Evolutionary conservation across 1,284 basidiomycete species (phyloP).

Genomic region (Fomitiporia mediterranea): DNA sequence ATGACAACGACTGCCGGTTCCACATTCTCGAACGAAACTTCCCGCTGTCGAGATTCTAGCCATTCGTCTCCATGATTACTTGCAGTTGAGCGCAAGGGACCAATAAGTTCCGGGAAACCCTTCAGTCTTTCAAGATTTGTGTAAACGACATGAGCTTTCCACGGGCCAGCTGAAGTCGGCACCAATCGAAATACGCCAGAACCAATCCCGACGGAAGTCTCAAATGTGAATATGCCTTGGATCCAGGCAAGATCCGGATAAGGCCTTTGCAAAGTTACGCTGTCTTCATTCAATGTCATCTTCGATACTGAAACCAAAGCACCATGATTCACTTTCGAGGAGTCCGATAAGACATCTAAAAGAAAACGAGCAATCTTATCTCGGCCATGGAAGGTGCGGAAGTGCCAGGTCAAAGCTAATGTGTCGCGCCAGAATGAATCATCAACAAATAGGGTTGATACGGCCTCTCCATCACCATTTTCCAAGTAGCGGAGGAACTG

Average conservation of each 20-base stretch:
- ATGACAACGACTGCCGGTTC: constrained; percentile 50
- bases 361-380: constrained; percentile 24
- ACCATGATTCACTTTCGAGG: constrained; percentile 1
- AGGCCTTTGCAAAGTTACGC: constrained; percentile 22
- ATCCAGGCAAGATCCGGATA: constrained; percentile 33
- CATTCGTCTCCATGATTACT: constrained; percentile 39
- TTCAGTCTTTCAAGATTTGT: constrained; percentile 58
- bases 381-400: constrained; percentile 32
- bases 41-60: constrained; percentile 35
- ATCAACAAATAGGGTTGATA: constrained; percentile 20
- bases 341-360: constrained; percentile 22
- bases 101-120: constrained; percentile 43
- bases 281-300: constrained; percentile 11
- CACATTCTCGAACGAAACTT: constrained; percentile 35
- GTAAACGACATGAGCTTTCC: constrained; percentile 55
- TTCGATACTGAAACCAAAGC: neutral
- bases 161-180: constrained; percentile 36
- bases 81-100: constrained; percentile 34
- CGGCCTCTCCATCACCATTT: constrained; percentile 5
- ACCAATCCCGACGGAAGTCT: constrained; percentile 28
- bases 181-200: constrained; percentile 32
- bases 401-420: constrained; percentile 31
- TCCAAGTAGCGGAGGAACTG: constrained; percentile 8
- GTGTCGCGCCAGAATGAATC: constrained; percentile 32
- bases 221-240: constrained; percentile 32